Conservation (phyloP, 2,329 filamentous ascomycete genomes). For the Alternaria infectoria region DNA sequence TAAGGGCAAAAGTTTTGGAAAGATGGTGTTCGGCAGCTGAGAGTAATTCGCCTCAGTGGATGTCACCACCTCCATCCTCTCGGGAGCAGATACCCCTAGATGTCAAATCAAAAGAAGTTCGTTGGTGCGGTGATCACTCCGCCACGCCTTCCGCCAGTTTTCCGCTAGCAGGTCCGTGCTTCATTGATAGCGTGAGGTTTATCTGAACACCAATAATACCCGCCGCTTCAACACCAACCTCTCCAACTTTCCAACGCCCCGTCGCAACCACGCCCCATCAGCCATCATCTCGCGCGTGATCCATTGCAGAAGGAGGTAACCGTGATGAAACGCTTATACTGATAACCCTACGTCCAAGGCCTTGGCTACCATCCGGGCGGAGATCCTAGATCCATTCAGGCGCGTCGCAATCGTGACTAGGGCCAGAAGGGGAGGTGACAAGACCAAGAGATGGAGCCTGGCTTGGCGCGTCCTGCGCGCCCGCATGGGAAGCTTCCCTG, state of each 20-base stretch:
- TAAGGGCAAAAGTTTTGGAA: background rate
- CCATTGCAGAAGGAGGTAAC: constrained; percentile 16
- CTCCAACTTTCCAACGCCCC: background rate
- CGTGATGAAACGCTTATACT: constrained; percentile 23
- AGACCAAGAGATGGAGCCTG: constrained; percentile 1
- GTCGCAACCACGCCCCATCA: constrained; percentile 6
- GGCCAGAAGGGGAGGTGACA: constrained; percentile 12
- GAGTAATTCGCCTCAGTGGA: background rate
- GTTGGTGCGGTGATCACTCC: background rate
- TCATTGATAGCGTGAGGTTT: background rate
- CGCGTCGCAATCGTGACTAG: constrained; percentile 1
- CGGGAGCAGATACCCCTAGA: background rate
- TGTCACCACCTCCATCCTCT: background rate
- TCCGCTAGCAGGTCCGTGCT: background rate
- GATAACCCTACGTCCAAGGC: constrained; percentile 16
- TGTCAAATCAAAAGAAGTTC: background rate
- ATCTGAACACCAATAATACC: background rate
- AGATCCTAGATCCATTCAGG: background rate
- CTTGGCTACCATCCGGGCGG: constrained; percentile 21
- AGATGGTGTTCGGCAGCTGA: background rate
- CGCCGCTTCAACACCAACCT: background rate
- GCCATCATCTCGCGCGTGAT: constrained; percentile 7
- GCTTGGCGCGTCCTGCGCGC: constrained; percentile 1
- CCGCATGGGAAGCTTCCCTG: constrained; percentile 19
- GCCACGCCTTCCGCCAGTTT: background rate